Evolutionary conservation across 805 yeast genomes (phyloP).

Genomic region (Candida quercuum): DNA sequence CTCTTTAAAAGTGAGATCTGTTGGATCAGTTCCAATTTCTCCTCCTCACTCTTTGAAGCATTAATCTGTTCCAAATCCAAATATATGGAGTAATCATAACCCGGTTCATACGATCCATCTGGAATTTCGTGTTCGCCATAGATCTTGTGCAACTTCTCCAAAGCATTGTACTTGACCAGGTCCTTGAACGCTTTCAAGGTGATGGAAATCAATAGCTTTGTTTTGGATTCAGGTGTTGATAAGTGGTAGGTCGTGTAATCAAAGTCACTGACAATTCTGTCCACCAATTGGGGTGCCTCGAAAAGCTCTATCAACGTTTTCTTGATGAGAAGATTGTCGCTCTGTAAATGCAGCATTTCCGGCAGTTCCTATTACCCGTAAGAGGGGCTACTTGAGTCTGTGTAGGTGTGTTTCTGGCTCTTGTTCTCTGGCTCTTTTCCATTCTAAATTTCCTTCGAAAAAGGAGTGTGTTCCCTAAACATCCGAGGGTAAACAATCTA

Average conservation of each 20-base stretch:
- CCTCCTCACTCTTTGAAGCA: slow-evolving; percentile 37
- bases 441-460: too few species aligned
- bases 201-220: slow-evolving; percentile 59
- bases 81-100: slow-evolving; percentile 75
- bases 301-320: slow-evolving; percentile 74
- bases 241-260: slow-evolving; percentile 94
- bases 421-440: too few species aligned
- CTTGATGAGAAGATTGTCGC: slow-evolving; percentile 75
- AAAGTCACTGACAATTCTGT: slow-evolving; percentile 88
- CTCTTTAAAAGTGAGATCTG: slow-evolving; percentile 76
- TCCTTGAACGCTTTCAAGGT: slow-evolving; percentile 76
- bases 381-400: too few species aligned
- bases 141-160: slow-evolving; percentile 43
- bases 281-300: slow-evolving; percentile 51
- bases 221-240: slow-evolving; percentile 77
- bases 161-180: slow-evolving; percentile 60
- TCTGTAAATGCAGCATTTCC: slow-evolving; percentile 79
- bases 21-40: slow-evolving; percentile 45
- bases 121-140: slow-evolving; percentile 39
- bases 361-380: neutral
- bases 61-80: slow-evolving; percentile 49
- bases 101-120: slow-evolving; percentile 47
- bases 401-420: too few species aligned
- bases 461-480: too few species aligned
- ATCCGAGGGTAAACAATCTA: too few species aligned